These are phyloP conservation scores for Exobasidium cylindrosporum DNA, from an alignment of 1,284 basidiomycete species.

Conservation along the genomic window DNA sequence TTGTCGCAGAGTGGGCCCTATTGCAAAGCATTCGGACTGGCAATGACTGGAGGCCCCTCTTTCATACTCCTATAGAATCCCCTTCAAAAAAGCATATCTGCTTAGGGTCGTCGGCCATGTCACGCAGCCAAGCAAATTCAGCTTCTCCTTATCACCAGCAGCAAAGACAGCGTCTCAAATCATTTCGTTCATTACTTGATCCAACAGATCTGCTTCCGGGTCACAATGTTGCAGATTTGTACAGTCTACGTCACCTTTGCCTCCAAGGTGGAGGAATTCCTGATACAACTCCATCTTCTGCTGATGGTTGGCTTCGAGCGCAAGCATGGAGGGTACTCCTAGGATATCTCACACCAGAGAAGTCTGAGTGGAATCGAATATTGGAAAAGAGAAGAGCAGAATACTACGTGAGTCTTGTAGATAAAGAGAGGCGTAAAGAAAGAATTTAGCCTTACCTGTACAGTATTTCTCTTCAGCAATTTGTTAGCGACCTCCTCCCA, in stretches of 20 bases:
- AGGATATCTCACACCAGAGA: slow-evolving; percentile 45
- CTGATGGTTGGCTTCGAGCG: slow-evolving; percentile 40
- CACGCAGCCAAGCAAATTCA: not conserved
- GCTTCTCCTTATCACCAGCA: not conserved
- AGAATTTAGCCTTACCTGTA: not conserved
- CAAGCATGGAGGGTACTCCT: slow-evolving; percentile 52
- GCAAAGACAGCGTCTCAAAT: slow-evolving; percentile 19
- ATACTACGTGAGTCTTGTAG: slow-evolving; percentile 29
- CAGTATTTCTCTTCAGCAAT: slow-evolving; percentile 18
- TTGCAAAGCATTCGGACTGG: too few relatives aligned
- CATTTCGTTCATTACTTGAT: slow-evolving; percentile 37
- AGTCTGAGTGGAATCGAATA: slow-evolving; percentile 38
- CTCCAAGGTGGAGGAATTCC: slow-evolving; percentile 17
- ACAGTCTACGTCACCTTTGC: slow-evolving; percentile 42
- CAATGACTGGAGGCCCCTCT: too few relatives aligned
- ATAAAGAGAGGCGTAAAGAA: not conserved
- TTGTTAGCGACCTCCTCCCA: slow-evolving; percentile 41
- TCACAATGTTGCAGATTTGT: slow-evolving; percentile 39
- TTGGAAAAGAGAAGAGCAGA: slow-evolving; percentile 36
- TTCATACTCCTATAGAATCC: too few relatives aligned
- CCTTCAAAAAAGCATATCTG: too few relatives aligned
- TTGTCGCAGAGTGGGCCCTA: too few relatives aligned
- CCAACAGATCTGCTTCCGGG: slow-evolving; percentile 41
- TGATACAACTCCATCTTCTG: slow-evolving; percentile 7
- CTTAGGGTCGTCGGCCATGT: slow-evolving; percentile 1